Conservation (phyloP, 192 early-diverging fungal species). For the Jimgerdemannia flammicorona region DNA sequence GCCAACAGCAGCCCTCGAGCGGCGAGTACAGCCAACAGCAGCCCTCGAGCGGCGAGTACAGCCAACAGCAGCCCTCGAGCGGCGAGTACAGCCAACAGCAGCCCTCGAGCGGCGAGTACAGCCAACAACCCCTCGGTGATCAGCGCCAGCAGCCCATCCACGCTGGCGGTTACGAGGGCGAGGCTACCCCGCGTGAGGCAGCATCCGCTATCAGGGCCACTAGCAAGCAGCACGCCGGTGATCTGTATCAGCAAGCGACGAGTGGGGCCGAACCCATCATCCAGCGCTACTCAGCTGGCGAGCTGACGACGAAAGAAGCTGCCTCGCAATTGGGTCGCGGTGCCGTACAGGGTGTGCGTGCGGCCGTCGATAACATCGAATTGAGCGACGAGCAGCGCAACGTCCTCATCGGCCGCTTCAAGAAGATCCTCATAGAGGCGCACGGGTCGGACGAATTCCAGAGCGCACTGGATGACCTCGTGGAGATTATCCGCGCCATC, state of each 20-base stretch:
- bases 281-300: constrained; percentile 14
- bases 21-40: too few species aligned
- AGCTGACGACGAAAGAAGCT: constrained; percentile 22
- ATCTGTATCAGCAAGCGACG: constrained; percentile 21
- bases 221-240: constrained; percentile 17
- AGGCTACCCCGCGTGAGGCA: constrained; percentile 21
- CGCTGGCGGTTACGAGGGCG: constrained; percentile 22
- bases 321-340: constrained; percentile 18
- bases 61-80: too few species aligned
- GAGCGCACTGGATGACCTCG: constrained; percentile 30
- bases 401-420: constrained; percentile 27
- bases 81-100: too few species aligned
- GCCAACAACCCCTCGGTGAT: constrained; percentile 1
- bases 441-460: constrained; percentile 32
- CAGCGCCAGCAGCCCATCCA: constrained; percentile 3
- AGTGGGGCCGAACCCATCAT: constrained; percentile 13
- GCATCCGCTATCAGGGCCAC: constrained; percentile 12
- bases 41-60: too few species aligned
- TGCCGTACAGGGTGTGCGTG: constrained; percentile 15
- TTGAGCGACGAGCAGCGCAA: constrained; percentile 29
- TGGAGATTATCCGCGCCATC: constrained; percentile 26
- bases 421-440: constrained; percentile 24
- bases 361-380: constrained; percentile 8
- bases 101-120: not conserved
- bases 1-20: too few species aligned